Percentiles rank a stretch among this genome's conserved stretches.
These are phyloP conservation scores for Nymphaea thermarum DNA, from an alignment of 164 flowering plant genomes.

Conservation along the genomic window DNA sequence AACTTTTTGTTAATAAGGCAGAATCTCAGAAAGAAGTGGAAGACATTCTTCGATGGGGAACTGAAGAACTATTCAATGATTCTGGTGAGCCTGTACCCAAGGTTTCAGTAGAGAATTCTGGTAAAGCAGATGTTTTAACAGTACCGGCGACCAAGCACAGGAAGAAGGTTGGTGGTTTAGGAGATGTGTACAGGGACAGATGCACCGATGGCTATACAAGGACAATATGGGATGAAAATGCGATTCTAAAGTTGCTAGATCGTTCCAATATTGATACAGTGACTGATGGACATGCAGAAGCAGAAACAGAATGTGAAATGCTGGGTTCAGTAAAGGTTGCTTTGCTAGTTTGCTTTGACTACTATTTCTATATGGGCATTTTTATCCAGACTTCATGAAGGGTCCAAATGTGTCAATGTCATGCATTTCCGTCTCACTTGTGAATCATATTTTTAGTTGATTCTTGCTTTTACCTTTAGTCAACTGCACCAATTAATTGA, in stretches of 20 bases:
- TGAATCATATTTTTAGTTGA: too few relatives aligned
- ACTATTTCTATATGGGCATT: too few relatives aligned
- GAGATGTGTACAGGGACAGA: conserved; percentile 73
- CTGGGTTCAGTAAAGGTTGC: conserved; percentile 95
- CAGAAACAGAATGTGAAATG: conserved; percentile 83
- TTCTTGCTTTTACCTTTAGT: too few relatives aligned
- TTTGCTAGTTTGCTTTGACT: background rate
- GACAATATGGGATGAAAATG: conserved; percentile 91
- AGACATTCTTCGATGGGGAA: conserved; percentile 96
- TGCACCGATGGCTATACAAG: conserved; percentile 45
- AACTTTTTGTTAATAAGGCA: conserved; percentile 92
- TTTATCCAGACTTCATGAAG: too few relatives aligned
- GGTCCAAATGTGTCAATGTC: too few relatives aligned
- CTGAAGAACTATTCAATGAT: conserved; percentile 88
- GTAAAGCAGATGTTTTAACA: conserved; percentile 33
- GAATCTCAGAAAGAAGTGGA: conserved; percentile 97
- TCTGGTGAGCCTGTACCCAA: conserved; percentile 32
- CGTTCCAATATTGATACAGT: conserved; percentile 65
- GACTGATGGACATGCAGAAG: conserved; percentile 50
- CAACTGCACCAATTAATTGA: too few relatives aligned
- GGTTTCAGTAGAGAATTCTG: conserved; percentile 30
- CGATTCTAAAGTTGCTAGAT: conserved; percentile 76
- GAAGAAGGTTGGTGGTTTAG: conserved; percentile 74
- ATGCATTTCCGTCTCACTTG: too few relatives aligned
- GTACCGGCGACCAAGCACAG: conserved; percentile 55